phyloP scores from a whole-genome alignment of 2,329 filamentous ascomycete species.

The Claviceps cyperi region DNA sequence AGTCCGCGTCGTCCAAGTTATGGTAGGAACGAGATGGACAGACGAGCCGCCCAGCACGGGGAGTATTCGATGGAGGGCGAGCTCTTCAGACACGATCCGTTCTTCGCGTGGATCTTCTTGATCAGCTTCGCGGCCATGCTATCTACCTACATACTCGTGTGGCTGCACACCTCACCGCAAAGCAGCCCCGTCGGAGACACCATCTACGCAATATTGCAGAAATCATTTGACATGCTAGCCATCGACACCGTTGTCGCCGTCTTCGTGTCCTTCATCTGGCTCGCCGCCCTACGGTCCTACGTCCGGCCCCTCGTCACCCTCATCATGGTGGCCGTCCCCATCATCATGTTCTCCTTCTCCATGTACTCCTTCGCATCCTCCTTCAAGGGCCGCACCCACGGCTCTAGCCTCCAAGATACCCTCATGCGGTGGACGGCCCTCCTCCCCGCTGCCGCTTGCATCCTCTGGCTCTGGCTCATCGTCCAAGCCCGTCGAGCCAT shows the following conservation, averaged over 20 bases:
- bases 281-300: slow-evolving; percentile 76
- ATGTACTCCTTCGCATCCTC: slow-evolving; percentile 85
- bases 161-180: slow-evolving; percentile 66
- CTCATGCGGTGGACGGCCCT: slow-evolving; percentile 80
- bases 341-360: slow-evolving; percentile 78
- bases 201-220: slow-evolving; percentile 77
- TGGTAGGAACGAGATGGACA: slow-evolving; percentile 22
- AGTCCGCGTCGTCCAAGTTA: slow-evolving; percentile 15
- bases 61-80: slow-evolving; percentile 48
- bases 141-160: slow-evolving; percentile 78
- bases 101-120: slow-evolving; percentile 83
- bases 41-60: slow-evolving; percentile 20
- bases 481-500: slow-evolving; percentile 68
- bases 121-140: slow-evolving; percentile 74
- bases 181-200: slow-evolving; percentile 76
- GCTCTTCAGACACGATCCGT: slow-evolving; percentile 69
- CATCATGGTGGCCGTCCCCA: slow-evolving; percentile 70
- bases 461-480: slow-evolving; percentile 73
- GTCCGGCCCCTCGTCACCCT: slow-evolving; percentile 69
- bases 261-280: slow-evolving; percentile 78
- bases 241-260: slow-evolving; percentile 86
- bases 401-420: slow-evolving; percentile 69
- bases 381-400: slow-evolving; percentile 62
- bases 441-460: slow-evolving; percentile 56
- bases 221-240: slow-evolving; percentile 77